Percentiles rank a stretch among this genome's conserved stretches.
Evolutionary conservation across 805 yeast species (phyloP).

Genomic region (Zygosaccharomyces siamensis): DNA sequence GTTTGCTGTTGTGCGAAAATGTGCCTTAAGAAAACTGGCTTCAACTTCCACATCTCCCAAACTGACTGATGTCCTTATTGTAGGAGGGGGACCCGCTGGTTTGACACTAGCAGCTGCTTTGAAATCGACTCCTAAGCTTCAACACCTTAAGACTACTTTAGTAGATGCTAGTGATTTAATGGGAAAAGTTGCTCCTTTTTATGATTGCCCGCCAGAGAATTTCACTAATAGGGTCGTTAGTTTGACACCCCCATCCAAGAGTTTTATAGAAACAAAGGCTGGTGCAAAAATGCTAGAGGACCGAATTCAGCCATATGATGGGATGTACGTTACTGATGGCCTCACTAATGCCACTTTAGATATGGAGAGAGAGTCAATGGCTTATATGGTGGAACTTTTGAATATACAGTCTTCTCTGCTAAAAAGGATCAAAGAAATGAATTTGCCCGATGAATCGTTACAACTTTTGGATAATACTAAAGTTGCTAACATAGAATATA

Average conservation of each 20-base stretch:
- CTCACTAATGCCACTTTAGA: slow-evolving; percentile 62
- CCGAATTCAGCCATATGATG: slow-evolving; percentile 75
- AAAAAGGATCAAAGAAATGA: slow-evolving; percentile 45
- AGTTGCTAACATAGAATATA: slow-evolving; percentile 50
- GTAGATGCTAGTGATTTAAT: slow-evolving; percentile 67
- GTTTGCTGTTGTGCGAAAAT: slow-evolving; percentile 1
- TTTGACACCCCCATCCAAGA: slow-evolving; percentile 74
- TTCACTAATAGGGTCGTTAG: slow-evolving; percentile 81
- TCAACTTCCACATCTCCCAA: slow-evolving; percentile 20
- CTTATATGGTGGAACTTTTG: slow-evolving; percentile 88
- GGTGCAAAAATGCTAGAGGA: slow-evolving; percentile 70
- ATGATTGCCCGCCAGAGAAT: slow-evolving; percentile 37
- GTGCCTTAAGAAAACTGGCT: slow-evolving; percentile 15
- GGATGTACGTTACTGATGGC: slow-evolving; percentile 84
- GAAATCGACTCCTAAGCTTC: slow-evolving; percentile 60
- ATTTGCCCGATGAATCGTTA: slow-evolving; percentile 27
- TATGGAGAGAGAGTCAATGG: slow-evolving; percentile 52
- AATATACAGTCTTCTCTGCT: slow-evolving; percentile 76
- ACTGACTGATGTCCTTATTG: slow-evolving; percentile 67
- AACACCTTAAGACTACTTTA: slow-evolving; percentile 55
- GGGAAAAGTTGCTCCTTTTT: slow-evolving; percentile 42
- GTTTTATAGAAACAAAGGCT: slow-evolving; percentile 62
- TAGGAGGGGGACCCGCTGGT: slow-evolving; percentile 99
- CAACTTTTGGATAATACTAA: slow-evolving; percentile 61
- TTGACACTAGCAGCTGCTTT: slow-evolving; percentile 78